Evolutionary conservation across 2,329 filamentous ascomycete genomes (phyloP).

Genomic region (Colletotrichum lini): DNA sequence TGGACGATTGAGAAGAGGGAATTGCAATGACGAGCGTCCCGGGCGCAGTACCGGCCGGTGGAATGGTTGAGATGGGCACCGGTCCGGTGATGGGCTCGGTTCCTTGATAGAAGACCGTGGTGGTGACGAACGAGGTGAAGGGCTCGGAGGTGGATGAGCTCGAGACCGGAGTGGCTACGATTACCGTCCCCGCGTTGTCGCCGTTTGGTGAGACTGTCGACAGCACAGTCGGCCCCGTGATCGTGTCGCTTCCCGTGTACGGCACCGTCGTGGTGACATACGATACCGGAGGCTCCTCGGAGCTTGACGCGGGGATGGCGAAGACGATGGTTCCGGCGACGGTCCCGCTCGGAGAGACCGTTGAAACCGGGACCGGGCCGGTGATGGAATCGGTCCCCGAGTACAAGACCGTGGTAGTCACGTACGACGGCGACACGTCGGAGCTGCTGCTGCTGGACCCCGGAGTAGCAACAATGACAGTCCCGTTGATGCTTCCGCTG

Average conservation of each 20-base stretch:
- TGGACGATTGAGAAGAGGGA: neutral
- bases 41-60: neutral
- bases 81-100: neutral
- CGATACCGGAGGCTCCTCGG: neutral
- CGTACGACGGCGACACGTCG: neutral
- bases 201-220: neutral
- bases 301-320: neutral
- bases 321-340: conserved; percentile 25
- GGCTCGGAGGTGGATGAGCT: neutral
- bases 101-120: conserved; percentile 7
- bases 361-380: conserved; percentile 1
- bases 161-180: conserved; percentile 11
- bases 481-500: neutral
- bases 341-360: conserved; percentile 25
- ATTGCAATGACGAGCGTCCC: conserved; percentile 9
- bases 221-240: neutral
- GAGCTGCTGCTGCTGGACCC: neutral
- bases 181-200: conserved; percentile 1
- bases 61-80: conserved; percentile 4
- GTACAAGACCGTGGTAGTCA: conserved; percentile 14
- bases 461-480: conserved; percentile 9
- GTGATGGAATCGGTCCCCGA: conserved; percentile 11
- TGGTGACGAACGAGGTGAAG: conserved; percentile 6
- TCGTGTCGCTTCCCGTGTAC: neutral
- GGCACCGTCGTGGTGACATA: conserved; percentile 22